Evolutionary conservation across 352 stramenopile genomes (phyloP).

Genomic region (Globisporangium polare): DNA sequence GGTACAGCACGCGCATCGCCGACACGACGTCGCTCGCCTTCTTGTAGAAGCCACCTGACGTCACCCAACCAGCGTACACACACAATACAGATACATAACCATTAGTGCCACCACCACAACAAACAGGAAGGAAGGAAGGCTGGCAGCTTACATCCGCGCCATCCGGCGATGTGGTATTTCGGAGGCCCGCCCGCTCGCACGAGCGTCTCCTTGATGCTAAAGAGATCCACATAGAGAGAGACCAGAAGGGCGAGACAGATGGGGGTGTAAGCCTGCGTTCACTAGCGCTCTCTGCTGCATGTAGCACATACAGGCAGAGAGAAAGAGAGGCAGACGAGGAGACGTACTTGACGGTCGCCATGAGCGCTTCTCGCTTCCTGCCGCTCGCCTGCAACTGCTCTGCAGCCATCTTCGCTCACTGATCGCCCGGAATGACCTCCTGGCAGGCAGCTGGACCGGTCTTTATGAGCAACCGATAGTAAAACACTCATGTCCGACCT

Average conservation of each 20-base stretch:
- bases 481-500: neutral
- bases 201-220: conserved; percentile 43
- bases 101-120: neutral
- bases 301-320: neutral
- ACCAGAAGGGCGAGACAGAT: neutral
- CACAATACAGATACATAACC: neutral
- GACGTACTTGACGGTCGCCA: conserved; percentile 58
- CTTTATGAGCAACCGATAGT: neutral
- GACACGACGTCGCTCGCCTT: conserved; percentile 55
- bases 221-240: neutral
- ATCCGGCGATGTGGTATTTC: conserved; percentile 70
- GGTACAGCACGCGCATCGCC: conserved; percentile 69
- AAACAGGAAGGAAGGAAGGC: neutral
- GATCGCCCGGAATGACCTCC: neutral
- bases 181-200: conserved; percentile 20
- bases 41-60: conserved; percentile 41
- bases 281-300: no score
- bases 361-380: conserved; percentile 30
- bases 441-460: neutral
- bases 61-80: neutral
- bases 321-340: neutral
- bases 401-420: neutral
- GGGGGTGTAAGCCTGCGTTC: neutral
- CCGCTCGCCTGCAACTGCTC: conserved; percentile 11
- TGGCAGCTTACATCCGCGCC: conserved; percentile 39